Evolutionary conservation across 108 stramenopile genomes (phyloP).

Genomic region (Craspedostauros australis): DNA sequence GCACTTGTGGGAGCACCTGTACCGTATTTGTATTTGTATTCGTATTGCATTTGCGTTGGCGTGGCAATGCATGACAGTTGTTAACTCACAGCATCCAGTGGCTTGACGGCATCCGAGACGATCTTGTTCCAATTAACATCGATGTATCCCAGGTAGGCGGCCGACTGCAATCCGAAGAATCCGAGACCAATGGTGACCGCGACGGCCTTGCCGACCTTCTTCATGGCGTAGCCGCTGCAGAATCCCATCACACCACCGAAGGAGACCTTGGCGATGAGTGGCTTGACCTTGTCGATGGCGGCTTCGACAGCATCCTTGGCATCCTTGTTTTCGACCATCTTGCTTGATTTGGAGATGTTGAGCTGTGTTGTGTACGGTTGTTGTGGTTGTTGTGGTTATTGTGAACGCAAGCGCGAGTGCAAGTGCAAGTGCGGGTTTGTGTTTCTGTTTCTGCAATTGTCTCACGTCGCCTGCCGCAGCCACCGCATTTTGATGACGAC

Average conservation of each 20-base stretch:
- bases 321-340: constrained; percentile 11
- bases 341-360: no score
- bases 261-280: constrained; percentile 45
- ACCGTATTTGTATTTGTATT: no score
- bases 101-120: constrained; percentile 48
- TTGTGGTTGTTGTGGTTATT: neutral
- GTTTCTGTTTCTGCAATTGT: no score
- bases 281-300: constrained; percentile 27
- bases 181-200: constrained; percentile 70
- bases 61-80: no score
- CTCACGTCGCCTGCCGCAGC: no score
- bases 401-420: neutral
- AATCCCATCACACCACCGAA: constrained; percentile 82
- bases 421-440: no score
- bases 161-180: constrained; percentile 68
- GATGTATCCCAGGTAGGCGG: constrained; percentile 68
- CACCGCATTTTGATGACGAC: no score
- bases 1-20: no score
- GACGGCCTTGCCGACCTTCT: constrained; percentile 70
- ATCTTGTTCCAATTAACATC: constrained; percentile 85
- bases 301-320: constrained; percentile 29
- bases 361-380: neutral
- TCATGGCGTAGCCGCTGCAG: constrained; percentile 79
- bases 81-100: constrained; percentile 53
- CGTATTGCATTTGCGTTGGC: no score